phyloP scores from a whole-genome alignment of 2,329 filamentous ascomycete species.

The Pseudocercospora macadamiae region DNA sequence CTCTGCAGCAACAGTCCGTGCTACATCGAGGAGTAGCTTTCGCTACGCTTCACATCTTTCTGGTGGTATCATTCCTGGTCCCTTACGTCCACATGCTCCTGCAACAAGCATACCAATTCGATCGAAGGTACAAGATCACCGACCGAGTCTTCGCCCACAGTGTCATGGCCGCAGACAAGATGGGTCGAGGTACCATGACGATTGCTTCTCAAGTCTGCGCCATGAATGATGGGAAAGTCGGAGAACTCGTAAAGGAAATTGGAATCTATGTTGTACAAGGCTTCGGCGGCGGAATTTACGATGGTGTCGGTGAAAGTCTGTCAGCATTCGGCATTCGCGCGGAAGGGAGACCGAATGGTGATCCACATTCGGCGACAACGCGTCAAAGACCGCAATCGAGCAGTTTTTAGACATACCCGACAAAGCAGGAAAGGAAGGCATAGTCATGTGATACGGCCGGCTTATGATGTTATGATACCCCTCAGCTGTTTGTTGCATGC shows the following conservation, averaged over 20 bases:
- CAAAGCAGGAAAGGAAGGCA: neutral
- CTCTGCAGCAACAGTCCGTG: slow-evolving; percentile 21
- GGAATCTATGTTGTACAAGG: slow-evolving; percentile 66
- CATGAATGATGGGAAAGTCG: slow-evolving; percentile 67
- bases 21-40: slow-evolving; percentile 30
- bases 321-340: slow-evolving; percentile 7
- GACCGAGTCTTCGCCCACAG: slow-evolving; percentile 59
- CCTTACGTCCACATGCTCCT: slow-evolving; percentile 63
- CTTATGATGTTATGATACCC: slow-evolving; percentile 11
- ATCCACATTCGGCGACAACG: neutral
- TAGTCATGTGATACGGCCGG: slow-evolving; percentile 5
- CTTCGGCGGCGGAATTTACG: slow-evolving; percentile 67
- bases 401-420: neutral
- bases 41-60: slow-evolving; percentile 45
- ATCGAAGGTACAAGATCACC: slow-evolving; percentile 67
- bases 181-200: slow-evolving; percentile 57
- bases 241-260: slow-evolving; percentile 59
- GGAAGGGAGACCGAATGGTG: neutral
- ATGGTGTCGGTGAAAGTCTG: slow-evolving; percentile 60
- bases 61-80: slow-evolving; percentile 62
- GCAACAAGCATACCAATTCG: slow-evolving; percentile 61
- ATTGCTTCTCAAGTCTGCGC: slow-evolving; percentile 60
- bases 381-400: slow-evolving; percentile 6
- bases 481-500: neutral
- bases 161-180: slow-evolving; percentile 55